Evolutionary conservation across 2,329 filamentous ascomycete genomes (phyloP).

Genomic region (Teratosphaeriaceae sp.): DNA sequence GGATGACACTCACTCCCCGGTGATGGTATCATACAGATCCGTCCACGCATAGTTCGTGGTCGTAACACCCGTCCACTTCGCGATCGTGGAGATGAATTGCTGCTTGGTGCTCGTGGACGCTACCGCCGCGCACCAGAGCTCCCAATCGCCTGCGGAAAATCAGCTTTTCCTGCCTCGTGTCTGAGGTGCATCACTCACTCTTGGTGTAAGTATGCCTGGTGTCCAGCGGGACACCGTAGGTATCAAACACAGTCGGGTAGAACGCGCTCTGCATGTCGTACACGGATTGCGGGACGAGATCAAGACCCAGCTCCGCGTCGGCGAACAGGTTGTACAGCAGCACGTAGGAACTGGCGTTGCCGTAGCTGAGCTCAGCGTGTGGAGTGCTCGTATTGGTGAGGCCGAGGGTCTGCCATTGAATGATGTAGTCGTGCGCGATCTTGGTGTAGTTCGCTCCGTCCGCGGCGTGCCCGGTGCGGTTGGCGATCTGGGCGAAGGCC

Average conservation of each 20-base stretch:
- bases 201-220: slow-evolving; percentile 39
- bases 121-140: slow-evolving; percentile 45
- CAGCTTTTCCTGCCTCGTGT: not conserved
- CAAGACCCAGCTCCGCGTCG: slow-evolving; percentile 41
- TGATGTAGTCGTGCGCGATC: slow-evolving; percentile 37
- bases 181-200: slow-evolving; percentile 8
- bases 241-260: slow-evolving; percentile 44
- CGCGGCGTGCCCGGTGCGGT: slow-evolving; percentile 36
- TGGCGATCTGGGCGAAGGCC: slow-evolving; percentile 51
- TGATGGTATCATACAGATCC: slow-evolving; percentile 47
- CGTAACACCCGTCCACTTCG: slow-evolving; percentile 44
- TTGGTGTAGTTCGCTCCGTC: slow-evolving; percentile 38
- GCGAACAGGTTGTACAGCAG: slow-evolving; percentile 51
- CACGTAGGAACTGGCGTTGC: slow-evolving; percentile 26
- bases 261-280: slow-evolving; percentile 50
- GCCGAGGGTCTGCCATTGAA: slow-evolving; percentile 23
- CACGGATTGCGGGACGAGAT: slow-evolving; percentile 44
- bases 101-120: slow-evolving; percentile 35
- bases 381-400: slow-evolving; percentile 29
- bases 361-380: slow-evolving; percentile 47
- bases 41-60: slow-evolving; percentile 42
- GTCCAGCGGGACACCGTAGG: slow-evolving; percentile 49
- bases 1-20: slow-evolving; percentile 26
- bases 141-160: slow-evolving; percentile 38
- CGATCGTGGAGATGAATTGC: slow-evolving; percentile 43